A percentile compares a stretch with the other conserved stretches of the same genome.
phyloP scores from a whole-genome alignment of 2,329 filamentous ascomycete genomes.

The Phyllachora maydis region DNA sequence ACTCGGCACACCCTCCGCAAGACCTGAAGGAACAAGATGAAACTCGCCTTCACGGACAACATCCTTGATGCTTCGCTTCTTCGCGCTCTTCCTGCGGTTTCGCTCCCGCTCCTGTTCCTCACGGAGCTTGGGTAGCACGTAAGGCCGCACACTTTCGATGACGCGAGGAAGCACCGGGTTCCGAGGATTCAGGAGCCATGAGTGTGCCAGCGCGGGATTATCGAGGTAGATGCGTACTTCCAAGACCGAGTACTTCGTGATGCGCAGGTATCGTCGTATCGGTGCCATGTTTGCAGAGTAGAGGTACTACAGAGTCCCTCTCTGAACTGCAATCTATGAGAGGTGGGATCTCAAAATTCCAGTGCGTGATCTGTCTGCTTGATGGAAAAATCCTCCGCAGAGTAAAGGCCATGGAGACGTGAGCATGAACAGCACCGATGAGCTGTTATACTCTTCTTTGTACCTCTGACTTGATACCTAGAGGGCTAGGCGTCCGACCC shows the following conservation, averaged over 20 bases:
- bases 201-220: constrained; percentile 61
- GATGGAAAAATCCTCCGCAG: no score
- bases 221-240: constrained; percentile 94
- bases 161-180: constrained; percentile 62
- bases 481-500: no score
- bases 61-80: constrained; percentile 72
- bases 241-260: constrained; percentile 85
- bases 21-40: no score
- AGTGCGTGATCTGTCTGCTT: no score
- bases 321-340: no score
- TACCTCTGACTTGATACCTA: no score
- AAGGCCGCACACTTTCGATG: constrained; percentile 65
- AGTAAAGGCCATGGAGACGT: no score
- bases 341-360: no score
- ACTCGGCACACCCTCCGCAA: no score
- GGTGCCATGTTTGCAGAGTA: constrained; percentile 86
- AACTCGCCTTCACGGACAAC: constrained; percentile 55
- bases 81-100: constrained; percentile 40
- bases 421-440: no score
- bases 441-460: no score
- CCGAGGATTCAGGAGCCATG: constrained; percentile 65
- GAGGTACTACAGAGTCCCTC: no score
- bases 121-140: constrained; percentile 75
- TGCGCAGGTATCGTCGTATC: constrained; percentile 72
- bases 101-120: constrained; percentile 60